A percentile compares a stretch with the other conserved stretches of the same genome.
phyloP scores from a whole-genome alignment of 805 yeast genomes.

The Candida pseudofarinosa region DNA sequence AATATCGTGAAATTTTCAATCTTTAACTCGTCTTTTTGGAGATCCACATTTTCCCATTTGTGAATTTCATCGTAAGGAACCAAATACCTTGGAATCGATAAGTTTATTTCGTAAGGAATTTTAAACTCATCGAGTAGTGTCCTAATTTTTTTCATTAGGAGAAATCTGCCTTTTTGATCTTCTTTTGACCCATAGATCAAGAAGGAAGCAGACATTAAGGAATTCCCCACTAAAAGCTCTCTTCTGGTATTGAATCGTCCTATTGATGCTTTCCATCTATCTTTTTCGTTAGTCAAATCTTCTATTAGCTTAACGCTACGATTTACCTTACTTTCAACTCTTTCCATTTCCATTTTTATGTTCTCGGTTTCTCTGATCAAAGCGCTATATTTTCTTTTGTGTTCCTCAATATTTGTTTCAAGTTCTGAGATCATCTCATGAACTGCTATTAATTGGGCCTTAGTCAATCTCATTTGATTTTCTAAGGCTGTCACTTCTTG shows the following conservation, averaged over 20 bases:
- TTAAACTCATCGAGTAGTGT: conserved; percentile 26
- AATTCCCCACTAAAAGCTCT: conserved; percentile 56
- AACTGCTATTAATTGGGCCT: conserved; percentile 68
- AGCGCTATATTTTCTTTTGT: conserved; percentile 63
- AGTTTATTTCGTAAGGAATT: conserved; percentile 37
- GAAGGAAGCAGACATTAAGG: conserved; percentile 60
- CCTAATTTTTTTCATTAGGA: conserved; percentile 33
- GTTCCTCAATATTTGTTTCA: conserved; percentile 61
- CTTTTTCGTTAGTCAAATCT: conserved; percentile 60
- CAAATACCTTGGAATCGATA: conserved; percentile 7
- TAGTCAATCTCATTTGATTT: conserved; percentile 53
- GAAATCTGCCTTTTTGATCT: conserved; percentile 46
- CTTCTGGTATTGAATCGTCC: conserved; percentile 44
- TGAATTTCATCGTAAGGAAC: conserved; percentile 25
- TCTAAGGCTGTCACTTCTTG: conserved; percentile 63
- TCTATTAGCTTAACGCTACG: conserved; percentile 62
- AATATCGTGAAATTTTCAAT: conserved; percentile 62
- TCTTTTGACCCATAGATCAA: conserved; percentile 56
- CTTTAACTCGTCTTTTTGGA: conserved; percentile 56
- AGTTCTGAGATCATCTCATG: conserved; percentile 78
- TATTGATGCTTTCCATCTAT: conserved; percentile 70
- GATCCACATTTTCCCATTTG: conserved; percentile 53
- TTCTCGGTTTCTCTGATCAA: conserved; percentile 77
- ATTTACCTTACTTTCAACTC: conserved; percentile 54
- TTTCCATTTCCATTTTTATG: conserved; percentile 65